phyloP scores from a whole-genome alignment of 75 land plant species.

The Larix kaempferi region DNA sequence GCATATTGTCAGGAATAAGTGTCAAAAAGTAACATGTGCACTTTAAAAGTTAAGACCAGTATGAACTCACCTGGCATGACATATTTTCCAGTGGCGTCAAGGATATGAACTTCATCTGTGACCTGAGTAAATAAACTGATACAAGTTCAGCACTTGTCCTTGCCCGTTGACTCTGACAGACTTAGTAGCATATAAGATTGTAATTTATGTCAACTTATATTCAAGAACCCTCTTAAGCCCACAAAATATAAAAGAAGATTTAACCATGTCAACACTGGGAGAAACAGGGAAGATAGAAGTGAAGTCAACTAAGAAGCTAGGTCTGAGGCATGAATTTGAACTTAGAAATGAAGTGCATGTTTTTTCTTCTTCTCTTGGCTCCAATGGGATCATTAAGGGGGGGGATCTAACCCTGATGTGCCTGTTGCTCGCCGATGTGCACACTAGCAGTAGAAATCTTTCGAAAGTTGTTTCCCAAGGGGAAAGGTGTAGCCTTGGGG shows the following conservation, averaged over 20 bases:
- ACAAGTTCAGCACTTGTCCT: conserved; percentile 3
- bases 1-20: neutral
- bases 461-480: too few species aligned
- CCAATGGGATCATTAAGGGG: neutral
- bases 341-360: neutral
- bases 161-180: neutral
- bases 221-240: neutral
- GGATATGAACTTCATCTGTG: conserved; percentile 66
- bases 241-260: neutral
- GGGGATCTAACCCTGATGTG: neutral
- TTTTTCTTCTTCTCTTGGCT: neutral
- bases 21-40: neutral
- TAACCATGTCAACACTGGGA: neutral
- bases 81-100: conserved; percentile 95
- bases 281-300: neutral
- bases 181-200: neutral
- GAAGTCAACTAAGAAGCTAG: too few species aligned
- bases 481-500: too few species aligned
- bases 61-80: conserved; percentile 89
- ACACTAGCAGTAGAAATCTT: too few species aligned
- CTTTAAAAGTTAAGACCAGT: neutral
- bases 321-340: too few species aligned
- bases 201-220: neutral
- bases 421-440: too few species aligned
- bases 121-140: conserved; percentile 39